These are phyloP conservation scores for Quercus engelmannii DNA, from an alignment of 306 rosid species.

Conservation along the genomic window DNA sequence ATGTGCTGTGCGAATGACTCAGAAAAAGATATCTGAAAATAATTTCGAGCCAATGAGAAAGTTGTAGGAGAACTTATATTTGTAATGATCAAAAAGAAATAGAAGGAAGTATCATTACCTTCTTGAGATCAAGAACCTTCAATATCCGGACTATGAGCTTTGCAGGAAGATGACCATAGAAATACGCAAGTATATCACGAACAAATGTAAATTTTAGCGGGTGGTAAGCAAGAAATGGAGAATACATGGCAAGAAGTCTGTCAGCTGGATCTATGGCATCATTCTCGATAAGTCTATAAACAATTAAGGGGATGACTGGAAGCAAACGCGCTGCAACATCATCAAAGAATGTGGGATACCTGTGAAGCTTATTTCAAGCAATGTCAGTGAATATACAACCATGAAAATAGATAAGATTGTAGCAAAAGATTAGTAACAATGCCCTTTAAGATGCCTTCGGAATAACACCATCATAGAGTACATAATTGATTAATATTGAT, in stretches of 20 bases:
- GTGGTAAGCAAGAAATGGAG: conserved; percentile 65
- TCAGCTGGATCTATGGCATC: conserved; percentile 87
- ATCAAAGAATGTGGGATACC: conserved; percentile 91
- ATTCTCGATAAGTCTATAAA: conserved; percentile 91
- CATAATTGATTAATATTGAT: background rate
- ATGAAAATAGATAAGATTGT: background rate
- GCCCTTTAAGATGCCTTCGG: background rate
- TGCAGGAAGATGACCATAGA: conserved; percentile 85
- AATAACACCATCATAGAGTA: background rate
- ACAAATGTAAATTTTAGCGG: conserved; percentile 94
- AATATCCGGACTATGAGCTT: conserved; percentile 82
- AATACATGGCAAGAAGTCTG: conserved; percentile 60
- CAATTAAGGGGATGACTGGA: conserved; percentile 88
- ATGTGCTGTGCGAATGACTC: conserved; percentile 87
- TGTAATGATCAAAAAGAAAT: conserved; percentile 13
- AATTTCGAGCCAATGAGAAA: conserved; percentile 18
- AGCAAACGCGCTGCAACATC: conserved; percentile 92
- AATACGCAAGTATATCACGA: conserved; percentile 96
- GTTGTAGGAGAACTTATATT: conserved; percentile 8
- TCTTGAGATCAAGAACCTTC: conserved; percentile 69
- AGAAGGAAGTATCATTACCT: conserved; percentile 50
- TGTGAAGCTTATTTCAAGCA: conserved; percentile 29
- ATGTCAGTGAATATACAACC: conserved; percentile 23
- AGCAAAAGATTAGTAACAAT: background rate
- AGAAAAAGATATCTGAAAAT: conserved; percentile 84